phyloP scores from a whole-genome alignment of 345 rosid genomes.

The Cardamine chenopodiifolia region DNA sequence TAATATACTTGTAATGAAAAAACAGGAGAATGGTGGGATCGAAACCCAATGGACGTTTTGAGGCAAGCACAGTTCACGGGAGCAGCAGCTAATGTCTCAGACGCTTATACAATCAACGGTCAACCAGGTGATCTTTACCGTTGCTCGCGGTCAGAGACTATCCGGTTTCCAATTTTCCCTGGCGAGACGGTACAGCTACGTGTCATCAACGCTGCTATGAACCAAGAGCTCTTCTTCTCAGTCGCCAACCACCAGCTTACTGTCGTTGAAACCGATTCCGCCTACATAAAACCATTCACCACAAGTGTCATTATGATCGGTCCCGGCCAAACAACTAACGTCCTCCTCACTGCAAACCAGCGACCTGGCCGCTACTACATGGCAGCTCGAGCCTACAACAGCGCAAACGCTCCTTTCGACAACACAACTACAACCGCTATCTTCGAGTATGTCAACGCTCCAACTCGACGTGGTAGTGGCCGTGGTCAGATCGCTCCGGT shows the following conservation, averaged over 20 bases:
- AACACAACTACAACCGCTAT: slow-evolving; percentile 90
- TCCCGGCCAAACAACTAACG: slow-evolving; percentile 77
- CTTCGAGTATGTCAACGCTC: slow-evolving; percentile 60
- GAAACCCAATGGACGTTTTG: slow-evolving; percentile 75
- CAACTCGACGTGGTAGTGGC: slow-evolving; percentile 42
- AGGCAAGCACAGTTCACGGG: slow-evolving; percentile 61
- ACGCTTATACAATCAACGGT: slow-evolving; percentile 88
- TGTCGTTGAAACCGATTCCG: slow-evolving; percentile 60
- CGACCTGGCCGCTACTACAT: slow-evolving; percentile 71
- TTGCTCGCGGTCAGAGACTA: slow-evolving; percentile 51
- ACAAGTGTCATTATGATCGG: slow-evolving; percentile 61
- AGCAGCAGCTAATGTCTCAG: slow-evolving; percentile 71
- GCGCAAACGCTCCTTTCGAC: slow-evolving; percentile 65
- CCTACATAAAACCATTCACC: slow-evolving; percentile 66
- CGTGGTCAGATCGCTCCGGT: slow-evolving; percentile 50
- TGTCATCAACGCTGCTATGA: slow-evolving; percentile 71
- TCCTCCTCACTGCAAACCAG: slow-evolving; percentile 54
- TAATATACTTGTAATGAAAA: neutral
- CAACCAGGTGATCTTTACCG: slow-evolving; percentile 93
- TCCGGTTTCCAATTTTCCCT: slow-evolving; percentile 47
- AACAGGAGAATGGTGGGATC: slow-evolving; percentile 90
- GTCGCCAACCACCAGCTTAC: slow-evolving; percentile 67
- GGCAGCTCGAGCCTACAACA: slow-evolving; percentile 69
- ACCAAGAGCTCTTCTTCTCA: slow-evolving; percentile 69
- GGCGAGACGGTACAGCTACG: slow-evolving; percentile 70